Conservation (phyloP, 1,139 yeast genomes). For the Lipomyces yarrowii region DNA sequence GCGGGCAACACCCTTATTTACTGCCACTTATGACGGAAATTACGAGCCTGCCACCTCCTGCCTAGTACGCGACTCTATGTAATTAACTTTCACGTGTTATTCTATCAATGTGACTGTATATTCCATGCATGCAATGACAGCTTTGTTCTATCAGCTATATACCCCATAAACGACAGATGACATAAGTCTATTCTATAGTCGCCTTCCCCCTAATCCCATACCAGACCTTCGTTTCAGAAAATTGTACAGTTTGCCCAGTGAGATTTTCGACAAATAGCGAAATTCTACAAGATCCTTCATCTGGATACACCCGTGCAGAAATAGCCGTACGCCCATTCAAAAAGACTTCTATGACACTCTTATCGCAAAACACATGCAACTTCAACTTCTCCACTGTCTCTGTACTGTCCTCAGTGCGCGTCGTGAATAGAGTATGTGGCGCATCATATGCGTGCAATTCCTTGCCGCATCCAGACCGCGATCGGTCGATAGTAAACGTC, state of each 20-base stretch:
- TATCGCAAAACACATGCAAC: conserved; percentile 10
- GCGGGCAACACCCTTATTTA: conserved; percentile 15
- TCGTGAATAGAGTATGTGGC: conserved; percentile 13
- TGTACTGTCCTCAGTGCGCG: not conserved
- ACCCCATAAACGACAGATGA: not conserved
- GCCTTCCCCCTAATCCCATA: not conserved
- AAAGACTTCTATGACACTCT: conserved; percentile 12
- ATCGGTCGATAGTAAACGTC: conserved; percentile 11
- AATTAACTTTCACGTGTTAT: not conserved
- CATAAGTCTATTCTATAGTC: not conserved
- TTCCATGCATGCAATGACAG: not conserved
- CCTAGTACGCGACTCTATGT: not conserved
- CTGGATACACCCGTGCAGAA: conserved; percentile 8
- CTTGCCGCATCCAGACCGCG: not conserved
- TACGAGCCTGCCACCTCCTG: conserved; percentile 1
- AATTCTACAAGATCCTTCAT: not conserved
- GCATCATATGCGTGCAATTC: conserved; percentile 3
- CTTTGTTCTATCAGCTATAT: not conserved
- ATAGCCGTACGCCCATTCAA: conserved; percentile 13
- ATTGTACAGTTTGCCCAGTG: not conserved
- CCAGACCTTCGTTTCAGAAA: conserved; percentile 8
- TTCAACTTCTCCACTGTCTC: conserved; percentile 3
- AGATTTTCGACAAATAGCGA: conserved; percentile 5
- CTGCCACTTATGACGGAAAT: conserved; percentile 12
- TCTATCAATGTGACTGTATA: too few species aligned